Conservation (phyloP, 192 early-diverging fungal species). For the Dimargaris verticillata region DNA sequence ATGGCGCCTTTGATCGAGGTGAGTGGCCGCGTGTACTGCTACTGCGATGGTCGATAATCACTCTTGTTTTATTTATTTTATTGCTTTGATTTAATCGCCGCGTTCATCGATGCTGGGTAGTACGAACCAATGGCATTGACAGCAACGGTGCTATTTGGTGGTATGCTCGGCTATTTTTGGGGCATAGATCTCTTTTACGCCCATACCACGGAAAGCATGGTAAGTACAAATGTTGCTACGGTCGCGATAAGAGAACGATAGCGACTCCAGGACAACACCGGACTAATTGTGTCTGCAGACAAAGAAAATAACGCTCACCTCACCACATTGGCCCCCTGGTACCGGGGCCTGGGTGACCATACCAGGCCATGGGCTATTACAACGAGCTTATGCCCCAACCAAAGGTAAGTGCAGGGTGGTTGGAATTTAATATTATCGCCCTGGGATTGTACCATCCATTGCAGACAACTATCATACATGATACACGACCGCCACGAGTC, state of each 20-base stretch:
- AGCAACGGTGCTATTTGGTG: neutral
- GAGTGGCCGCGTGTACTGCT: slow-evolving; percentile 15
- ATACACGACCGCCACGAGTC: too few relatives aligned
- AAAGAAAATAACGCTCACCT: too few relatives aligned
- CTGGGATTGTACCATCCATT: too few relatives aligned
- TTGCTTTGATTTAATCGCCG: slow-evolving; percentile 11
- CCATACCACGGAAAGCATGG: slow-evolving; percentile 62
- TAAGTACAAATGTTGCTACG: slow-evolving; percentile 13
- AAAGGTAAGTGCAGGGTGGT: too few relatives aligned
- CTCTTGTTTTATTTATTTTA: slow-evolving; percentile 13
- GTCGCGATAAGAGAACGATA: neutral
- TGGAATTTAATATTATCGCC: too few relatives aligned
- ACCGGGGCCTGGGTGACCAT: too few relatives aligned
- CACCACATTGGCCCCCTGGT: too few relatives aligned
- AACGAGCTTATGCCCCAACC: too few relatives aligned
- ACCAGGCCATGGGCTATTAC: too few relatives aligned
- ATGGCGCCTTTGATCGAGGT: slow-evolving; percentile 16
- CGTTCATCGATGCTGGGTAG: slow-evolving; percentile 8
- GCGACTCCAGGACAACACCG: too few relatives aligned
- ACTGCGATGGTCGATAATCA: slow-evolving; percentile 14
- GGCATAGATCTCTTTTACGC: slow-evolving; percentile 44
- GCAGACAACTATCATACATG: too few relatives aligned
- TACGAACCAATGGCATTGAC: neutral
- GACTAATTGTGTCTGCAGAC: too few relatives aligned
- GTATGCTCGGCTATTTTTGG: neutral